A percentile compares a stretch with the other conserved stretches of the same genome.
These are phyloP conservation scores for Lasiosphaeria ovina DNA, from an alignment of 495 filamentous ascomycete species.

Conservation along the genomic window DNA sequence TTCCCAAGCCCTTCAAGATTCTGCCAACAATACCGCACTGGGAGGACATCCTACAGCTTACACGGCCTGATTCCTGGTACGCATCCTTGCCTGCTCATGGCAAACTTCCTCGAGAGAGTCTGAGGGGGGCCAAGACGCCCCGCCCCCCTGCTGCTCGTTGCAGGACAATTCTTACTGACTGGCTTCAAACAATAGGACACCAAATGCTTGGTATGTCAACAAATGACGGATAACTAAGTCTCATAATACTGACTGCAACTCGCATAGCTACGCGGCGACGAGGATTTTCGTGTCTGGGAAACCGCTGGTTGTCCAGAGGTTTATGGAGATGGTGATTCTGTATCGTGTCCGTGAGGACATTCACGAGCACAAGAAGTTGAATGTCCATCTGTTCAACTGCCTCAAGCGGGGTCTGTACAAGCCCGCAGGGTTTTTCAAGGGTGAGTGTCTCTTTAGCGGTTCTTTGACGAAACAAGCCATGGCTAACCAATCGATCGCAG, in stretches of 20 bases:
- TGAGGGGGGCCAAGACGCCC: no score
- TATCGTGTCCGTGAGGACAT: conserved; percentile 82
- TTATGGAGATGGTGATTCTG: conserved; percentile 76
- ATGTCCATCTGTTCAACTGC: conserved; percentile 90
- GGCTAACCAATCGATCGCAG: conserved; percentile 9
- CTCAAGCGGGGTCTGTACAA: conserved; percentile 94
- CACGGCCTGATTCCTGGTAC: conserved; percentile 28
- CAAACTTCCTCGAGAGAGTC: no score
- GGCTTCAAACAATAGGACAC: conserved; percentile 54
- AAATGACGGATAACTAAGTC: background rate
- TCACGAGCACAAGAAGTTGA: conserved; percentile 80
- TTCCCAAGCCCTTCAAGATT: conserved; percentile 97
- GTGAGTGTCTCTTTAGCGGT: conserved; percentile 29
- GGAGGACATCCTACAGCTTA: conserved; percentile 62
- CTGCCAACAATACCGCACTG: conserved; percentile 87
- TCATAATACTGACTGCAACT: background rate
- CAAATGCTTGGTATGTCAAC: conserved; percentile 52
- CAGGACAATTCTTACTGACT: background rate
- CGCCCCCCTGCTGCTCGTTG: no score
- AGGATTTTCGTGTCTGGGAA: conserved; percentile 83
- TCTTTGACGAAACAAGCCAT: background rate
- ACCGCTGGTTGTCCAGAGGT: conserved; percentile 71
- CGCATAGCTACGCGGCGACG: conserved; percentile 77
- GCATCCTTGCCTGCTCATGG: background rate
- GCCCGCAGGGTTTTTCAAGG: conserved; percentile 95